phyloP scores from a whole-genome alignment of 2,329 filamentous ascomycete species.

The Penicillium sp. region DNA sequence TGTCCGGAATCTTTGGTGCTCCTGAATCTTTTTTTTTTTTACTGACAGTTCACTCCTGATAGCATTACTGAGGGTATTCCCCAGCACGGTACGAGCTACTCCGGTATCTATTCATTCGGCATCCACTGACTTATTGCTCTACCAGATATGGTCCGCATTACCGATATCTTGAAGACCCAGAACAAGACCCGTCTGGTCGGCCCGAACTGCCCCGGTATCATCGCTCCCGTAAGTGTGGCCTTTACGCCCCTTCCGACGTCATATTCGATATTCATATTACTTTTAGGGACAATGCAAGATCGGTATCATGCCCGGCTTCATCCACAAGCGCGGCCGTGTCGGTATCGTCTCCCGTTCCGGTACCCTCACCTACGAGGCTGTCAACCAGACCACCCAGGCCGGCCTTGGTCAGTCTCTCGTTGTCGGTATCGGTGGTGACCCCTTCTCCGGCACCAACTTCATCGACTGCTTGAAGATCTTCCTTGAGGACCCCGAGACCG shows the following conservation, averaged over 20 bases:
- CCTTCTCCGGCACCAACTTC: conserved; percentile 99
- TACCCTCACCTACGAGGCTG: conserved; percentile 98
- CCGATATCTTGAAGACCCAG: conserved; percentile 95
- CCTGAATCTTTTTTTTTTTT: conserved; percentile 1
- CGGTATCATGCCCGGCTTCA: conserved; percentile 99
- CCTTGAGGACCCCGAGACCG: conserved; percentile 91
- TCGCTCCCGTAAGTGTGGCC: conserved; percentile 63
- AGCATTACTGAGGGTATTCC: conserved; percentile 95
- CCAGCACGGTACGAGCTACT: conserved; percentile 74
- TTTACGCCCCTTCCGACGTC: neutral
- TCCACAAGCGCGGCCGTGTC: conserved; percentile 98
- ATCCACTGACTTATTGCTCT: conserved; percentile 18
- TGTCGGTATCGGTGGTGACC: conserved; percentile 96
- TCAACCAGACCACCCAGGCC: conserved; percentile 98
- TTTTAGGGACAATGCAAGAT: conserved; percentile 93
- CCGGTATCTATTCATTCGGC: neutral
- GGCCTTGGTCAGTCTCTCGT: conserved; percentile 97
- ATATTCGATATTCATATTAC: conserved; percentile 26
- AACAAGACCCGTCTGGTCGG: conserved; percentile 95
- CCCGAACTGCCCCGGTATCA: conserved; percentile 98
- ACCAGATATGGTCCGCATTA: conserved; percentile 97
- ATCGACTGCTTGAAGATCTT: conserved; percentile 99
- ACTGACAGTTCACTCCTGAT: conserved; percentile 12
- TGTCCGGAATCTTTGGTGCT: conserved; percentile 11
- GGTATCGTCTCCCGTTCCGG: conserved; percentile 98